Percentiles rank a stretch among this genome's conserved stretches.
phyloP scores from a whole-genome alignment of 148 eudicot species.

The Rhododendron simsii region DNA sequence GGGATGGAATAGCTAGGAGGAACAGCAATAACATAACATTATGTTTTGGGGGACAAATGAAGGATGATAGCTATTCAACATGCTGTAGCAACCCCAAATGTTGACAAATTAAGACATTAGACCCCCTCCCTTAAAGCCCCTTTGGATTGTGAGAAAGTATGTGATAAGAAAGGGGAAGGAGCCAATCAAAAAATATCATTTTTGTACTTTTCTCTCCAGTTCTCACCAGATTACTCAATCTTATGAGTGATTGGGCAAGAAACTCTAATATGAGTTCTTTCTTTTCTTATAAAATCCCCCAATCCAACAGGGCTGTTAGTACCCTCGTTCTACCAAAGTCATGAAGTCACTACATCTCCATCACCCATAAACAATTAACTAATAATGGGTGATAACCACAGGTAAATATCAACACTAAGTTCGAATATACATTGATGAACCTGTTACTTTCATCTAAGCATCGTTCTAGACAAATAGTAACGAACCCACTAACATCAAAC shows the following conservation, averaged over 20 bases:
- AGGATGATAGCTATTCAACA: not conserved
- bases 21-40: conserved; percentile 3
- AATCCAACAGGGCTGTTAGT: not conserved
- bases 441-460: not conserved
- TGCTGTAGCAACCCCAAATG: not conserved
- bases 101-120: not conserved
- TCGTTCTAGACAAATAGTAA: not conserved
- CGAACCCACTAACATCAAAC: not conserved
- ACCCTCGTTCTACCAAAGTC: not conserved
- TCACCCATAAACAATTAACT: not conserved
- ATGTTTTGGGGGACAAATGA: not conserved
- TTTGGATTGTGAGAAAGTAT: not conserved
- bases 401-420: not conserved
- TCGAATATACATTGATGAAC: not conserved
- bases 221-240: not conserved
- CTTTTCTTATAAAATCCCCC: not conserved
- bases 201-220: not conserved
- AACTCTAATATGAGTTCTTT: not conserved
- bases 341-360: not conserved
- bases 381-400: not conserved
- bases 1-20: conserved; percentile 18
- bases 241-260: not conserved
- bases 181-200: not conserved
- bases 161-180: not conserved
- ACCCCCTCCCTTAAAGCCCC: not conserved